Evolutionary conservation across 352 stramenopile genomes (phyloP).

Genomic region (Phytopythium mirpurense): DNA sequence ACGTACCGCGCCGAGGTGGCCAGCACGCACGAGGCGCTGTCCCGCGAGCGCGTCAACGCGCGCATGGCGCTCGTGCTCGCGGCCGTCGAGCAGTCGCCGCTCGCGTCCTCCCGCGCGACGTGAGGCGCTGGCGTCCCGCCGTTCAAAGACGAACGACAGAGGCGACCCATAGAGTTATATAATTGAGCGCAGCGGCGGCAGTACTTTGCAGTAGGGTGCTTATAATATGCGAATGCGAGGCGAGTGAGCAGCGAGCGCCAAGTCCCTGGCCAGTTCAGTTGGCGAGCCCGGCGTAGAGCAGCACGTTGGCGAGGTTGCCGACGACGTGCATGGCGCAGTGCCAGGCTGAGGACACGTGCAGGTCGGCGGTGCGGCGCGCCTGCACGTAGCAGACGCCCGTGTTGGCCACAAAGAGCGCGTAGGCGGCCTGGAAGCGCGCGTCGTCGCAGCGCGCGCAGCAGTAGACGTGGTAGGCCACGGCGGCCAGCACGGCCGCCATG

Average conservation of each 20-base stretch:
- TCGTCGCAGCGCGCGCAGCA: constrained; percentile 52
- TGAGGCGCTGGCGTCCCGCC: background rate
- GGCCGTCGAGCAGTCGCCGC: constrained; percentile 44
- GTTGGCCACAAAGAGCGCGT: constrained; percentile 61
- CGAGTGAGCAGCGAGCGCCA: too few species aligned
- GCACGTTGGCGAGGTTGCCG: constrained; percentile 70
- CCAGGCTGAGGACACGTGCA: constrained; percentile 71
- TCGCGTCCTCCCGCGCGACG: constrained; percentile 41
- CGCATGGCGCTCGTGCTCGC: constrained; percentile 28
- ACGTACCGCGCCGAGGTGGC: constrained; percentile 56
- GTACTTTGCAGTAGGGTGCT: too few species aligned
- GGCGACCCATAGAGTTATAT: too few species aligned
- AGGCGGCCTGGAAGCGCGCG: constrained; percentile 48
- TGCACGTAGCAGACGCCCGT: constrained; percentile 69
- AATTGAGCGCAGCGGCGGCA: too few species aligned
- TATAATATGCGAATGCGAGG: constrained; percentile 1
- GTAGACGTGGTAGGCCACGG: constrained; percentile 64
- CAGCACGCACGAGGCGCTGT: constrained; percentile 31
- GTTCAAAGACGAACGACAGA: too few species aligned
- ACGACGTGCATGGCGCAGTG: constrained; percentile 75
- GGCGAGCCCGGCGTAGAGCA: constrained; percentile 67
- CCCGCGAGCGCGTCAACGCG: constrained; percentile 45
- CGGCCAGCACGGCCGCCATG: constrained; percentile 56
- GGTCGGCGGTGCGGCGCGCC: constrained; percentile 46
- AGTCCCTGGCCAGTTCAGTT: constrained; percentile 24